Conservation (phyloP, 2,329 filamentous ascomycete species). For the Epichloe elymi region DNA sequence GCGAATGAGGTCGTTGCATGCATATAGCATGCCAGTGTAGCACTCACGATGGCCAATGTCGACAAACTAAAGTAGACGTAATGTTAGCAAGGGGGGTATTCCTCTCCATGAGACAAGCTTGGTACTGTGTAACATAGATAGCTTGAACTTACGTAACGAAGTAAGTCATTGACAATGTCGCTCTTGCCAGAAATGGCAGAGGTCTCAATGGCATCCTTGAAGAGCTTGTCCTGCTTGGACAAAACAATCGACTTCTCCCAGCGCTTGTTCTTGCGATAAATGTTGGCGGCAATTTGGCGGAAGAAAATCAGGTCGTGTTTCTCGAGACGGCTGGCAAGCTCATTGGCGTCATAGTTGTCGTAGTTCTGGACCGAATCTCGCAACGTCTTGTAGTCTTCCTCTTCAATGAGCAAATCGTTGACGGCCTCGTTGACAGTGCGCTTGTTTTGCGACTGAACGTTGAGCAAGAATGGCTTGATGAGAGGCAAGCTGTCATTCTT, state of each 20-base stretch:
- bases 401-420: constrained; percentile 93
- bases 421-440: constrained; percentile 95
- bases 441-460: constrained; percentile 96
- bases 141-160: constrained; percentile 75
- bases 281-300: constrained; percentile 93
- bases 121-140: background rate
- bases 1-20: constrained; percentile 93
- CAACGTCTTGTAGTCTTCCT: constrained; percentile 98
- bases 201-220: constrained; percentile 98
- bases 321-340: constrained; percentile 82
- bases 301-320: constrained; percentile 98
- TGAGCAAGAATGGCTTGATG: constrained; percentile 97
- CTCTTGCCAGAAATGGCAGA: constrained; percentile 80
- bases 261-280: constrained; percentile 99
- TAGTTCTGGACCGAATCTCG: constrained; percentile 97
- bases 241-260: constrained; percentile 98
- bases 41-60: constrained; percentile 98
- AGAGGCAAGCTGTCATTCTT: constrained; percentile 96
- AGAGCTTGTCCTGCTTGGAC: constrained; percentile 98
- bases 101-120: background rate
- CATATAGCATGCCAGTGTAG: constrained; percentile 99
- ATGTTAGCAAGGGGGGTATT: constrained; percentile 6
- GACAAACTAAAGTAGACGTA: constrained; percentile 57
- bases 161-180: constrained; percentile 87
- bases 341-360: constrained; percentile 96